Conservation (phyloP, 495 filamentous ascomycete genomes). For the Neurospora intermedia region DNA sequence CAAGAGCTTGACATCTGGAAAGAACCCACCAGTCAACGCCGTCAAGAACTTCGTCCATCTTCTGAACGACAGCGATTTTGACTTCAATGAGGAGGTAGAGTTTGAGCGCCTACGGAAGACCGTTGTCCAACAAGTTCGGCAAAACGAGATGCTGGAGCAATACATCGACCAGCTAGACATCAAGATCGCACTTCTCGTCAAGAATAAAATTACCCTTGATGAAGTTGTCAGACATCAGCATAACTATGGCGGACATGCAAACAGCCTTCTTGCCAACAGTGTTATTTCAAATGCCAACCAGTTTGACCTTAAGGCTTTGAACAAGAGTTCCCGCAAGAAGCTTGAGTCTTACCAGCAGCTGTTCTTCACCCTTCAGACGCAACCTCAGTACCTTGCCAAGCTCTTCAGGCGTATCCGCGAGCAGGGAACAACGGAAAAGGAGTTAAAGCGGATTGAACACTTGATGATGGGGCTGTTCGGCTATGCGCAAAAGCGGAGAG, state of each 20-base stretch:
- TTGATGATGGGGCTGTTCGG: slow-evolving; percentile 96
- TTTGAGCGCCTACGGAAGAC: slow-evolving; percentile 87
- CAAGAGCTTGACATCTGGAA: slow-evolving; percentile 90
- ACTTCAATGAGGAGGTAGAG: slow-evolving; percentile 97
- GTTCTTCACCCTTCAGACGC: slow-evolving; percentile 95
- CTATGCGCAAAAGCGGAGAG: slow-evolving; percentile 89
- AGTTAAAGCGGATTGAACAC: slow-evolving; percentile 81
- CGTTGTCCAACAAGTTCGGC: slow-evolving; percentile 91
- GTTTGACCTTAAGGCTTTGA: slow-evolving; percentile 92
- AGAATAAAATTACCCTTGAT: slow-evolving; percentile 98
- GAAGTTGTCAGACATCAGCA: slow-evolving; percentile 96
- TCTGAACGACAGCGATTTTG: slow-evolving; percentile 94
- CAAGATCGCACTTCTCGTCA: slow-evolving; percentile 96
- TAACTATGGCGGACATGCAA: slow-evolving; percentile 87
- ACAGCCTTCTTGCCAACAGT: slow-evolving; percentile 73
- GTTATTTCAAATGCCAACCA: slow-evolving; percentile 83
- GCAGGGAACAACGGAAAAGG: slow-evolving; percentile 78
- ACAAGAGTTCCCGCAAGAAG: slow-evolving; percentile 90
- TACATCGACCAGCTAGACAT: slow-evolving; percentile 98
- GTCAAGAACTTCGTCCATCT: slow-evolving; percentile 97
- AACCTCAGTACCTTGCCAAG: slow-evolving; percentile 84
- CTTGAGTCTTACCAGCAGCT: slow-evolving; percentile 94
- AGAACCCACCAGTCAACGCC: slow-evolving; percentile 91
- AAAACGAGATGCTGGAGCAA: slow-evolving; percentile 93
- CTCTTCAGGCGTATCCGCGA: slow-evolving; percentile 79